A percentile compares a stretch with the other conserved stretches of the same genome.
Conservation (phyloP, 495 filamentous ascomycete genomes). For the Aeminium ludgeri region DNA sequence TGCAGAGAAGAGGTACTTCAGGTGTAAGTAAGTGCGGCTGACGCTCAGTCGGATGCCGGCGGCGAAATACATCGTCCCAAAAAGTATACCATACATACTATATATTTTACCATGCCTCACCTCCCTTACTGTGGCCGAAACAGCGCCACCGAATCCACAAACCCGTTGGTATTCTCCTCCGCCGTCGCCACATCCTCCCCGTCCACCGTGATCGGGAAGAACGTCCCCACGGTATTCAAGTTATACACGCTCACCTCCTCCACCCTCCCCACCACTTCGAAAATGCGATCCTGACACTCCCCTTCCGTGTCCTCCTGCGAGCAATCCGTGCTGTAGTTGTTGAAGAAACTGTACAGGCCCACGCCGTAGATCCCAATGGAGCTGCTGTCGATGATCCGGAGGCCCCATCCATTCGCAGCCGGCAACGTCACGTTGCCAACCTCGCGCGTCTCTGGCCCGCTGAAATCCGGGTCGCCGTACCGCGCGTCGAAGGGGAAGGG, state of each 20-base stretch:
- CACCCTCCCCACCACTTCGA: conserved; percentile 32
- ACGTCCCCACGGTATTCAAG: conserved; percentile 26
- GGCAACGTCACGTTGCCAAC: conserved; percentile 40
- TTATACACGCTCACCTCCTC: conserved; percentile 28
- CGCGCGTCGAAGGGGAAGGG: conserved; percentile 35
- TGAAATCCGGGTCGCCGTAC: conserved; percentile 24
- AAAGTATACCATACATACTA: too few relatives aligned
- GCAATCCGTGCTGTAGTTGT: conserved; percentile 26
- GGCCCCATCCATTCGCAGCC: conserved; percentile 39
- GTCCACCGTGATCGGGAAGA: conserved; percentile 31
- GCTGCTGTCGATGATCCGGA: conserved; percentile 43
- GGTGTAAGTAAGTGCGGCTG: too few relatives aligned
- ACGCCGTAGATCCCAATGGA: conserved; percentile 39
- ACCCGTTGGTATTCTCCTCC: conserved; percentile 38
- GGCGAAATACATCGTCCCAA: too few relatives aligned
- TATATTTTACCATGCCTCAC: too few relatives aligned
- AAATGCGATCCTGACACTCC: conserved; percentile 45
- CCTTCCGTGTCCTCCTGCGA: conserved; percentile 31
- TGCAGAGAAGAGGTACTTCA: too few relatives aligned
- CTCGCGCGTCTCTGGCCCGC: conserved; percentile 10
- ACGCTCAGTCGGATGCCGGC: too few relatives aligned
- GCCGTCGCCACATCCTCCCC: conserved; percentile 33
- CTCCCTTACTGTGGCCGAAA: too few relatives aligned
- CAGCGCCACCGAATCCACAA: conserved; percentile 35
- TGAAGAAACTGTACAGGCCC: conserved; percentile 24